Evolutionary conservation across 306 rosid species (phyloP), one percentile per base, ranked within the genome.

Genomic region (Rubus idaeus): DNA sequence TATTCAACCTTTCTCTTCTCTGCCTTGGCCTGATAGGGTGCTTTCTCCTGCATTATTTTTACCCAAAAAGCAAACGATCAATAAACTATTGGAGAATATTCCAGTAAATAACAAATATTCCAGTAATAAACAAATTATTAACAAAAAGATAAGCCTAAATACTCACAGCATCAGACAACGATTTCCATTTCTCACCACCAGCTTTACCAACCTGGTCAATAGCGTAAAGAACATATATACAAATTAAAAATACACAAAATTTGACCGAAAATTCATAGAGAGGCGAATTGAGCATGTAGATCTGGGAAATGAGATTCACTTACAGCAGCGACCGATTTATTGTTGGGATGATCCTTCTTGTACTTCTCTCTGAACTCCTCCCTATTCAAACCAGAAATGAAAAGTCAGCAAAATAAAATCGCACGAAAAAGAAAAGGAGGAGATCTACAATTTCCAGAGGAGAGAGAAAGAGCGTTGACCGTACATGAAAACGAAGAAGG

Each of bases 401-500:
- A 46, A 8, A 66, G n/a, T 42, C 49, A 13, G 11, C 9, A 6
- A 35, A 71, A 7, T 21, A 14, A 62, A 40, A 45, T 9, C 7
- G 12, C 39, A 23, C 3, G 17, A 26, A 55, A 58, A 44, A 49
- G 9, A 16, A 11, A 3, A 11, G 8, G 14, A 5, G 37, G 40
- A 5, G 65, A 85, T 78, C 80, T 70, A 4, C 20, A 10, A 57
- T 41, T 6, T 10, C 17, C 49, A 2, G 18, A 2, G 45, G 70
- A 41, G 5, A 63, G 39, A 20, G 12, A 46, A 21, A 17, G 13
- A 12, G 70, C 61, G 78, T 75, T 75, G 61, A 64, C 6, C 80
- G 3, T 83, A 92, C 97, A 94, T 92, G 89, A 92, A 94, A 68
- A 95, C 96, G 65, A 95, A 95, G 88, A 95, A 95, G 64, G 98